Evolutionary conservation across 208 protist species (phyloP).

Genomic region (Blastocrithidia nonstop): DNA sequence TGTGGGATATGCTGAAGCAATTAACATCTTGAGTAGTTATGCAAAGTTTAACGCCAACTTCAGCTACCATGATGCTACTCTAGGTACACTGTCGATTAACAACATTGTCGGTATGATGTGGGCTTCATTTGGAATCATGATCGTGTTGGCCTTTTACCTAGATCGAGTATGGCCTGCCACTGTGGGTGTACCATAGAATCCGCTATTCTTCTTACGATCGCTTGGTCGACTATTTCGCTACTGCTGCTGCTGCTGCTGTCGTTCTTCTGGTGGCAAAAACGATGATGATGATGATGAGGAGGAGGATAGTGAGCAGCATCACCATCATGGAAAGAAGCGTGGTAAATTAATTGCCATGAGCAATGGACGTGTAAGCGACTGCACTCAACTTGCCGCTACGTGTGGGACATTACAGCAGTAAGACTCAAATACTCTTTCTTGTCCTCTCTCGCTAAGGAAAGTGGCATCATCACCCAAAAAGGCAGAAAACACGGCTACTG

Average conservation of each 20-base stretch:
- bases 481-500: background rate
- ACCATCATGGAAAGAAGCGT: too few relatives aligned
- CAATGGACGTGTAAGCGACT: background rate
- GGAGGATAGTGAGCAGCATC: background rate
- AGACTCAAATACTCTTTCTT: too few relatives aligned
- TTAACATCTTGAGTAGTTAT: constrained; percentile 40
- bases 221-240: constrained; percentile 7
- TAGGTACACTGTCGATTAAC: background rate
- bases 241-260: too few relatives aligned
- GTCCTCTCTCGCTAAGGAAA: too few relatives aligned
- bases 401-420: too few relatives aligned
- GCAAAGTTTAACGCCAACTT: constrained; percentile 27
- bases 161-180: constrained; percentile 60
- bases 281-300: constrained; percentile 1
- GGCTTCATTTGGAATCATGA: constrained; percentile 41
- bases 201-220: constrained; percentile 54
- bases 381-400: too few relatives aligned
- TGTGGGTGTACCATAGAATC: constrained; percentile 32
- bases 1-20: constrained; percentile 29
- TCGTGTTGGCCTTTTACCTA: constrained; percentile 67
- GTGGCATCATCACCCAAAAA: background rate
- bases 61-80: constrained; percentile 15
- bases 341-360: background rate
- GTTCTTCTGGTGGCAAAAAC: too few relatives aligned
- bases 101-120: constrained; percentile 50